Base-by-base conservation (phyloP, 441 rosid species). In the Aquilaria agallochum region DNA sequence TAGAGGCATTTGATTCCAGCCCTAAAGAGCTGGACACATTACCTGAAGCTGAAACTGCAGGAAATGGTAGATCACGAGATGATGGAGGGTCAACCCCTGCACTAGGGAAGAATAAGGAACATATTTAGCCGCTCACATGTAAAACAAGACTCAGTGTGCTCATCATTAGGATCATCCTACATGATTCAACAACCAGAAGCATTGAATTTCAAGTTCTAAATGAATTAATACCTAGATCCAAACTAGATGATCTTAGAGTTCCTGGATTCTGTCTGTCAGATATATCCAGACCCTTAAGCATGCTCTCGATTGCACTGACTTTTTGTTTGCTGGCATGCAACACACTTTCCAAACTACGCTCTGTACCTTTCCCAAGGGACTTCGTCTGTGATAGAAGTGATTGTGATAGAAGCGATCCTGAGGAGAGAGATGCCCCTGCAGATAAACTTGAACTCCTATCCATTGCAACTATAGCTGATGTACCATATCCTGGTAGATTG, bases 1-100 rank as follows among this genome's bases (percentile, higher is more conserved):
- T 74, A 68, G 82, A 67, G 73, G 77, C 59, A 45, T 75, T 74
- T 69, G 97, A 76, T 69, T 88, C 98, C 61, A 76, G 68, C 53
- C 75, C 65, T 63, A 80, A 73, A 68, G 88, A 71, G 70, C 72
- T 77, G 44, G 83, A 60, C 46, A 79, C 78, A 72, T 75, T 81
- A 69, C 71, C 78, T 56, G 99, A 88, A 69, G 88, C 97, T 53
- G 91, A 80, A 67, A 83, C 89, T 55, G 83, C 87, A 44, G 93
- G 97, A 72, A 82, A 90, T 56, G 90, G 95, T 64, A 97, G 97
- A 81, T 95, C 95, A 72, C 96, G 97, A 79, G 98, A 88, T 55
- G 99, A 95, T 85, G 99, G 99, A 91, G 96, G 87, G 89, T 91
- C 97, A 81, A 95, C 96, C 83, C 97, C 99, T 95, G 96, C 90